Evolutionary conservation across 2,329 filamentous ascomycete species (phyloP).

Genomic region (Sporothrix globosa): DNA sequence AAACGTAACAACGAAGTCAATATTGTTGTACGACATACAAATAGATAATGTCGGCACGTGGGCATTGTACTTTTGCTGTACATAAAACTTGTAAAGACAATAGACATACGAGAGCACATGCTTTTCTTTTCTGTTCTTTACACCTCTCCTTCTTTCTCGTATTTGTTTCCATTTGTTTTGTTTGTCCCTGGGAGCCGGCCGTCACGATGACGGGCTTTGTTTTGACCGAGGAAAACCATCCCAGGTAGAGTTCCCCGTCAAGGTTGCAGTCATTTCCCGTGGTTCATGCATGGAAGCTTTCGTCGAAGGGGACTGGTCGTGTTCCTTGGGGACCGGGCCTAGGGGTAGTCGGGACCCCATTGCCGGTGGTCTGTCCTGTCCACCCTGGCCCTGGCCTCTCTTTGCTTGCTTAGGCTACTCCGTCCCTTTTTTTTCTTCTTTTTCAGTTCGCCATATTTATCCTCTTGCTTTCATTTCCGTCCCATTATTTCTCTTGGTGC

Average conservation of each 20-base stretch:
- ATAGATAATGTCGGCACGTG: background rate
- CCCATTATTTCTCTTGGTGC: background rate
- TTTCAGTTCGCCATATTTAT: background rate
- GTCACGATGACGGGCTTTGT: constrained; percentile 6
- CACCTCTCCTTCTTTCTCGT: background rate
- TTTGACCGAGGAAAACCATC: background rate
- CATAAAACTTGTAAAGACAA: background rate
- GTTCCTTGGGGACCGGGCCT: background rate
- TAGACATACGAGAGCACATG: background rate
- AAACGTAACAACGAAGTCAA: too few species aligned
- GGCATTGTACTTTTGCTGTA: background rate
- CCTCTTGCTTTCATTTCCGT: constrained; percentile 1
- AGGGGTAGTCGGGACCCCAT: constrained; percentile 20
- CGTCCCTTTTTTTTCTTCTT: background rate
- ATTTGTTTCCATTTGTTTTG: background rate
- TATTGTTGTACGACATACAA: background rate
- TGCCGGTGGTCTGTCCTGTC: constrained; percentile 11
- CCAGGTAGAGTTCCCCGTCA: background rate
- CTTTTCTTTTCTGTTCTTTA: background rate
- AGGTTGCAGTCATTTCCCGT: constrained; percentile 27
- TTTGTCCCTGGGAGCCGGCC: background rate
- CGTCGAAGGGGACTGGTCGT: constrained; percentile 17
- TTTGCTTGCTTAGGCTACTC: background rate
- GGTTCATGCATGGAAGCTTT: constrained; percentile 33
- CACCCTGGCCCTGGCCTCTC: background rate